phyloP scores from a whole-genome alignment of 495 filamentous ascomycete genomes.

The Chaetomium fimeti region DNA sequence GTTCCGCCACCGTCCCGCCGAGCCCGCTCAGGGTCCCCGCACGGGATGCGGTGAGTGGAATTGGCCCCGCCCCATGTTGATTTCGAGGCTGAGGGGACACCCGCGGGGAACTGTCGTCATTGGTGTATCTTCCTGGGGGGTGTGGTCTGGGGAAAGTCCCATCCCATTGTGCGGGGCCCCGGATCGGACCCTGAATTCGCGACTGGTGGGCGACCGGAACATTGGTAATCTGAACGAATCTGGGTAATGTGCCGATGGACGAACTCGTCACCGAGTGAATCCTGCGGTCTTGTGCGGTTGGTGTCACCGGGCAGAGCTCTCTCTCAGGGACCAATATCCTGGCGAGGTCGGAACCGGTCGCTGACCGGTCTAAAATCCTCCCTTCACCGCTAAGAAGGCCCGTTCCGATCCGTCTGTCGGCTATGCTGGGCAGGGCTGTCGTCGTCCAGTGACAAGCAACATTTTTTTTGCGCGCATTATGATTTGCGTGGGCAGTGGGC shows the following conservation, averaged over 20 bases:
- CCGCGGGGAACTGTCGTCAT: neutral
- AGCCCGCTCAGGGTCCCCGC: neutral
- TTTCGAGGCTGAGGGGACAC: neutral
- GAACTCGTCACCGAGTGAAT: neutral
- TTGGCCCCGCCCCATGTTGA: neutral
- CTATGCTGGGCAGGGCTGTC: neutral
- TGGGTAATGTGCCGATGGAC: neutral
- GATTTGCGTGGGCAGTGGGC: too few relatives aligned
- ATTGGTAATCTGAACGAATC: neutral
- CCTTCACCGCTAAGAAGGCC: slow-evolving; percentile 6
- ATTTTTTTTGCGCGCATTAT: too few relatives aligned
- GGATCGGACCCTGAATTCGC: neutral
- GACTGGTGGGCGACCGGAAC: neutral
- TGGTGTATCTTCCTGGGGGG: neutral
- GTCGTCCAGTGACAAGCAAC: neutral
- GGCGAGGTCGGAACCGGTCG: neutral
- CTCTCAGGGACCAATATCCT: neutral
- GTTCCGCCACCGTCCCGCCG: neutral
- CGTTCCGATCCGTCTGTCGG: neutral
- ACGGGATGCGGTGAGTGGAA: neutral
- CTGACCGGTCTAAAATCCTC: neutral
- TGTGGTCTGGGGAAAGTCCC: neutral
- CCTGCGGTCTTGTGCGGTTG: neutral
- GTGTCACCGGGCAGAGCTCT: too few relatives aligned
- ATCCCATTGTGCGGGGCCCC: neutral